Base-by-base conservation (phyloP, 192 early-diverging fungal genomes). In the Podila epicladia region DNA sequence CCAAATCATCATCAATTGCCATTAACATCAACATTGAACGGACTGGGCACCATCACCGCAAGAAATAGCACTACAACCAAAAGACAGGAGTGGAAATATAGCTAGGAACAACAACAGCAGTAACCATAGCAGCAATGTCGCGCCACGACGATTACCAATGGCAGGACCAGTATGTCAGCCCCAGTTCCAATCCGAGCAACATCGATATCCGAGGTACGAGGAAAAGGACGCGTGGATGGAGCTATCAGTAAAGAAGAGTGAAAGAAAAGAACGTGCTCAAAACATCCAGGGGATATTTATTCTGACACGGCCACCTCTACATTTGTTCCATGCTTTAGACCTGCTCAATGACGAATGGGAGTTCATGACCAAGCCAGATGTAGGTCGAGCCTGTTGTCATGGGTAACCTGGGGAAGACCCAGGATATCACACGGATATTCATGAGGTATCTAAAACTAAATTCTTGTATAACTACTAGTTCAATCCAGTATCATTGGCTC, bases 401-500 rank as follows among this genome's bases (percentile, higher is more conserved):
- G 11, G 38, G 13, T 15, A 4, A 12, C 41, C 15, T 17, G 15
- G 41, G 4, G 13, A 45, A 13, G 41, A 45, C 13, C 3, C 11
- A 17, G 11, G 41, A 3, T 45, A 45, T 45, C 41, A 45, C 41
- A 45, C 41, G 9, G 41, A 45, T 22, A 15, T 45, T 19, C n/a
- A 24, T 24, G 22, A 73, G 49, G 11, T 28, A 5, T 70, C 58
- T 19, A 28, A 62, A 50, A 28, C 45, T 9, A 32, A 15, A 33
- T 31, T 49, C 45, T 11, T 33, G 24, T 35, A 4, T 51, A 51
- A 83, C 33, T 33, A 17, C 71, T 62, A 85, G 87, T 93, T 93
- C 73, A 92, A 95, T 82, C 92, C 92, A 13, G 92, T 95, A 6
- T 83, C 88, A 15, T 77, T 95, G 60, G 89, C 93, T 24, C 62